Evolutionary conservation across 2,329 filamentous ascomycete species (phyloP).

Genomic region (Exophiala aquamarina): DNA sequence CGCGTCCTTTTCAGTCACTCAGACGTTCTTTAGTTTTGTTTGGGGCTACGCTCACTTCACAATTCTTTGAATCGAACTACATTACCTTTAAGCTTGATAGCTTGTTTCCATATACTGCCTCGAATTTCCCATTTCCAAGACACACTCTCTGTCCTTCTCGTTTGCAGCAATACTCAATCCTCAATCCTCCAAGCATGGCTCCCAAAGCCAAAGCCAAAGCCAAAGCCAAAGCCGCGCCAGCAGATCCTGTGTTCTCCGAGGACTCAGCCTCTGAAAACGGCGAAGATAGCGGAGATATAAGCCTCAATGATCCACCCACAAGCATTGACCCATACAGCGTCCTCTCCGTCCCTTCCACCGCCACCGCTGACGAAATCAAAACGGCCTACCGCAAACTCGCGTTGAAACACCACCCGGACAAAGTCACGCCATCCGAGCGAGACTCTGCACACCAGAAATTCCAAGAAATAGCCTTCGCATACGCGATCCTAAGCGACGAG

Average conservation of each 20-base stretch:
- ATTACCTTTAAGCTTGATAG: too few species aligned
- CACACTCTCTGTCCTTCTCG: too few species aligned
- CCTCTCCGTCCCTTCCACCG: constrained; percentile 68
- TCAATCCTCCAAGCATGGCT: constrained; percentile 14
- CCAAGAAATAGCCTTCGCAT: constrained; percentile 89
- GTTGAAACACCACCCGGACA: constrained; percentile 83
- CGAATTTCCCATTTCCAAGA: too few species aligned
- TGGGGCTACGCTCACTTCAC: too few species aligned
- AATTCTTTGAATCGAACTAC: too few species aligned
- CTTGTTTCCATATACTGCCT: too few species aligned
- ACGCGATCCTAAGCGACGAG: constrained; percentile 85
- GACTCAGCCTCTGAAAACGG: constrained; percentile 1
- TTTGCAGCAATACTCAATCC: too few species aligned
- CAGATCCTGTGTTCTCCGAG: neutral
- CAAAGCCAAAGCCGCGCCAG: constrained; percentile 14
- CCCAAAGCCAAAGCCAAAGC: constrained; percentile 18
- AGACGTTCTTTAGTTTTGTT: too few species aligned
- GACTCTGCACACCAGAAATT: constrained; percentile 75
- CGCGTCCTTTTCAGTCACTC: too few species aligned
- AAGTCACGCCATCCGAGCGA: constrained; percentile 68
- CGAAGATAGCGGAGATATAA: constrained; percentile 44
- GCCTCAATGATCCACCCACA: constrained; percentile 63
- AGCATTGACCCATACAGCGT: constrained; percentile 76
- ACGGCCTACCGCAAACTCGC: constrained; percentile 82
- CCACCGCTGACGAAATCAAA: constrained; percentile 78